Evolutionary conservation across 192 early-diverging fungal species (phyloP).

Genomic region (Spizellomyces sp.): DNA sequence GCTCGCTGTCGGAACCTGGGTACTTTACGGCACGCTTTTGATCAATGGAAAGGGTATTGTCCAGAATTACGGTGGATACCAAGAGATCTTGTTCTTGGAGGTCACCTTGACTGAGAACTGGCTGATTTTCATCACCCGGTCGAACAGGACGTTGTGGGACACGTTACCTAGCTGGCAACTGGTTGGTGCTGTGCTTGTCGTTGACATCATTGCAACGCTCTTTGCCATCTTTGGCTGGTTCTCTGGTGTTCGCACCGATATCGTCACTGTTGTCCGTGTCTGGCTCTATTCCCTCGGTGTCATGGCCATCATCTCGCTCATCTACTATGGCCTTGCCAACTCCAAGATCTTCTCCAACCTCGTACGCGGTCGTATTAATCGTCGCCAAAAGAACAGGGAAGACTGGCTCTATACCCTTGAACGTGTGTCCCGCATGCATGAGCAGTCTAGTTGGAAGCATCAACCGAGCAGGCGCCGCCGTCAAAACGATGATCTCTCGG

Average conservation of each 20-base stretch:
- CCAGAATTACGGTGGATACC: slow-evolving; percentile 5
- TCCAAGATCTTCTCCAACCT: slow-evolving; percentile 39
- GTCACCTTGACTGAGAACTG: slow-evolving; percentile 26
- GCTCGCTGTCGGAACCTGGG: slow-evolving; percentile 23
- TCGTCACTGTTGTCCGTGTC: slow-evolving; percentile 29
- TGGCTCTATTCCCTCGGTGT: slow-evolving; percentile 38
- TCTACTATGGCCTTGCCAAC: slow-evolving; percentile 29
- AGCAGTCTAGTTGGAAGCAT: slow-evolving; percentile 3
- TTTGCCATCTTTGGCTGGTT: slow-evolving; percentile 30
- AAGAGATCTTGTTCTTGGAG: slow-evolving; percentile 28
- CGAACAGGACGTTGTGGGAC: neutral
- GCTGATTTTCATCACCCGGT: slow-evolving; percentile 30
- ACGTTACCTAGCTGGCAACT: slow-evolving; percentile 27
- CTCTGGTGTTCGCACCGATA: slow-evolving; percentile 16
- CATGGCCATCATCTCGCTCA: slow-evolving; percentile 43
- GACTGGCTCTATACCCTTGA: slow-evolving; percentile 8
- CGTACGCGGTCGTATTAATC: slow-evolving; percentile 14
- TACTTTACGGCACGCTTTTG: slow-evolving; percentile 25
- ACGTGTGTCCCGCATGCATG: slow-evolving; percentile 5
- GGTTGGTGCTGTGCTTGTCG: slow-evolving; percentile 24
- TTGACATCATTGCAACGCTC: slow-evolving; percentile 26
- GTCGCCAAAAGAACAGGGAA: slow-evolving; percentile 3
- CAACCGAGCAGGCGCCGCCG: neutral
- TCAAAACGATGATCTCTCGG: neutral
- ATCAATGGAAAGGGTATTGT: slow-evolving; percentile 23